A percentile compares a stretch with the other conserved stretches of the same genome.
These are phyloP conservation scores for Mycena polygramma DNA, from an alignment of 768 basidiomycete species.

Conservation along the genomic window DNA sequence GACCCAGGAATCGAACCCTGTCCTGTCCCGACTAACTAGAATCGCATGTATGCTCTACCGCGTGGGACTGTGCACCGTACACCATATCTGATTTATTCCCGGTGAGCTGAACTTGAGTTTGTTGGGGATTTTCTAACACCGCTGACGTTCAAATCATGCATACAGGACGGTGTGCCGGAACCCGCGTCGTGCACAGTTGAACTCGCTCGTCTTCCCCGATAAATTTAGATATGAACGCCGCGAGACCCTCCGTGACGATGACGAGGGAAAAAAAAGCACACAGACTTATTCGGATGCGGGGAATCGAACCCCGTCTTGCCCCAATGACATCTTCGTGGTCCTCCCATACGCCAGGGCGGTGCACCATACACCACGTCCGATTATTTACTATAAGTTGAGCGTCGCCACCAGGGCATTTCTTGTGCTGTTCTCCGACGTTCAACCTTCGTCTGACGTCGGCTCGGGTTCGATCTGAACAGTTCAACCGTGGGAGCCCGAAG, in stretches of 20 bases:
- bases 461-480: too few species aligned
- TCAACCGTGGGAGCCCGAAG: too few species aligned
- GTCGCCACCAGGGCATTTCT: not conserved
- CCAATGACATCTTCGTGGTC: too few species aligned
- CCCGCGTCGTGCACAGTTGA: too few species aligned
- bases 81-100: not conserved
- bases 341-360: not conserved
- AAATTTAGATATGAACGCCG: too few species aligned
- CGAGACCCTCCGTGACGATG: too few species aligned
- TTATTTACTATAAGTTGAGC: not conserved
- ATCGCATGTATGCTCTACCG: not conserved
- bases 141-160: too few species aligned
- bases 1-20: slow-evolving; percentile 1
- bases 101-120: too few species aligned
- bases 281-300: not conserved
- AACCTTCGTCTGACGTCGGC: too few species aligned
- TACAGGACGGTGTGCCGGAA: too few species aligned
- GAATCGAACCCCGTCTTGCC: slow-evolving; percentile 14
- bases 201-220: too few species aligned
- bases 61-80: not conserved
- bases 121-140: not conserved
- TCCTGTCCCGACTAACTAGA: not conserved
- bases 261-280: not conserved
- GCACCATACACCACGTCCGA: slow-evolving; percentile 26
- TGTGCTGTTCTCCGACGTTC: too few species aligned